Base-by-base conservation (phyloP, 495 filamentous ascomycete genomes). In the Podospora pseudoanserina region DNA sequence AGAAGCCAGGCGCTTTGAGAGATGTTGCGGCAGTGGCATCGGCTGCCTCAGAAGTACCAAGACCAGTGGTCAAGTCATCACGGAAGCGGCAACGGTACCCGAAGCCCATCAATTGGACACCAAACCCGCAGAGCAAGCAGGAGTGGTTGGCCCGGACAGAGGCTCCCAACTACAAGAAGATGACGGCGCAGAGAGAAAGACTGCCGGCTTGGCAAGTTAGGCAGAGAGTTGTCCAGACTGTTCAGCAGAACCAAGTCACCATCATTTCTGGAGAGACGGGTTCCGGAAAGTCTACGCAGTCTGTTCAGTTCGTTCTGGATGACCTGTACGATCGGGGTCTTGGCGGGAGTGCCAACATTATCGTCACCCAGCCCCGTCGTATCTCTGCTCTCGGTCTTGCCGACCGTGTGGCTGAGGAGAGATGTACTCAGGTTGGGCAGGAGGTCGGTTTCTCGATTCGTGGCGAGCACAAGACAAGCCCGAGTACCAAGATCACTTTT, bases 231-330 rank as follows among this genome's bases (percentile, higher is more conserved):
- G 84, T 97, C 28, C 73, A 84, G 15, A 87, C 91, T 3, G 89
- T 98, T 20, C 85, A 85, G 39, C 74, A 81, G 4, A 86, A 92
- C 73, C 93, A 96, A 77, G 92, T 98, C 23, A 94, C 91, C 4
- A 98, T 99, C 69, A 96, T 99, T 64, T 94, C 93, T 30, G 95
- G 95, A 70, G 95, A 97, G 79, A 99, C 95, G 6, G 95, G 95
- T 65, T 96, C 92, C 57, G 95, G 95, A 73, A 99, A 99, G 77
- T 97, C 93, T 65, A 99, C 95, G 0, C 95, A 99, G 77, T 92
- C 92, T 15, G 95, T 97, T 4, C 95, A 99, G 76, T 99, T 98
- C 77, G 83, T 99, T 26, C 82, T 99, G 6, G 95, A 99, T 72
- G 92, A 97, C 72, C 82, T 99, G 74, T 97, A 97, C 72, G 79